Base-by-base conservation (phyloP, 1,284 basidiomycete genomes). In the Marasmius oreades region DNA sequence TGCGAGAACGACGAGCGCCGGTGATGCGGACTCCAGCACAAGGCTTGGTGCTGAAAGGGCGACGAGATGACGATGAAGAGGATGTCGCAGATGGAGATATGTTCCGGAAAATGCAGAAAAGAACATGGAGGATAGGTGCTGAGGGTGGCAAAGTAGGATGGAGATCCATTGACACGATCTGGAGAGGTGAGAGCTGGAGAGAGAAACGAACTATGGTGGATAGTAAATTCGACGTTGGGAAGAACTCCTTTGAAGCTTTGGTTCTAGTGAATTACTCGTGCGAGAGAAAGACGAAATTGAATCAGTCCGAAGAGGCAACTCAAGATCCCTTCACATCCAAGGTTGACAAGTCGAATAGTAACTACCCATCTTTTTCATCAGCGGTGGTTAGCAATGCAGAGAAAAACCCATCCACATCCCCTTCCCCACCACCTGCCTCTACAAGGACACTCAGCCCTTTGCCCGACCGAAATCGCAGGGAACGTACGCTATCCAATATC, bases 311-410 rank as follows among this genome's bases (percentile, higher is more conserved):
- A 20, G 39, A 42, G 7, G 20, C 39, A 16, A 14, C 3, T 16
- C 14, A 20, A 42, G 39, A 42, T 16, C 39, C 16, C 39, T 42
- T n/a, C 39, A n/a, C 16, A 42, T 14, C 78, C 22, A 86, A 82
- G 61, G 76, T 23, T 28, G 20, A 33, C 5, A 53, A 28, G 39
- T 8, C 12, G 31, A 31, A 58, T 47, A 59, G 62, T 11, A 58
- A 61, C 34, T 63, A 61, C 28, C 55, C 62, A 12, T 47, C 62
- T 2, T 18, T 56, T 8, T 51, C 57, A 39, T 23, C 50, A 5
- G 8, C 39, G 2, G n/a, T 42, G 2, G 39, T 20, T 7, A 42
- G 39, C 16, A 42, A 8, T 20, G 39, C 16, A 6, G 20, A 42
- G n/a, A 42, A 26, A n/a, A 57, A 57, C 34, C 53, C 58, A 31